Evolutionary conservation across 805 yeast species (phyloP), one percentile per base, ranked within the genome.

Genomic region (Yamadazyma ubonensis): DNA sequence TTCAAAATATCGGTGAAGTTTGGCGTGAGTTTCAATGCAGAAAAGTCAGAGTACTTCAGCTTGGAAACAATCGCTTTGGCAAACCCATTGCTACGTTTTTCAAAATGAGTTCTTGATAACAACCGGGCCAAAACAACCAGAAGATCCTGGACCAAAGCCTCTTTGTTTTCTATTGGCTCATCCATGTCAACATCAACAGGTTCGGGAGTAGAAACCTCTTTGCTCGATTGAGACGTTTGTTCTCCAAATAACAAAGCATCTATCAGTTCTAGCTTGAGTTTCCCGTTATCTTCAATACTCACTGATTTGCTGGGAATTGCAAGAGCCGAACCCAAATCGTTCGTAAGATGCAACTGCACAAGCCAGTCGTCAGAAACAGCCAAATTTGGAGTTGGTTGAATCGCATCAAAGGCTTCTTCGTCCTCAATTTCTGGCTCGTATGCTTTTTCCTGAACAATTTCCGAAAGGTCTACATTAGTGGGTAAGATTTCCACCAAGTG

Each of bases 301-400:
- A 22, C 18, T 2, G 32, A 17, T 9, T 31, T 27, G 14, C 39
- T 39, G 4, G 41, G 27, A 18, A 30, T 16, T 4, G 67, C 59
- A 46, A 75, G 71, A 0, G 71, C 62, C 2, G 71, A 65, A 40
- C 60, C 57, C 29, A 72, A 54, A 23, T 72, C 75, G 44, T 70
- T 66, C 0, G 79, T 63, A n/a, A 83, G 51, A 33, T 71, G 73
- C 35, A 84, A 55, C 51, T 84, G 91, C 10, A 72, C 65, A 17
- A 76, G 66, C 91, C 95, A 86, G 46, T 81, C 75, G 22, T 68
- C 67, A 5, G 83, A 70, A 1, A 70, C 67, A 1, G 79, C 75
- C 29, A 79, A 62, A 20, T 67, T 55, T 1, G 80, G 73, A 19
- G 65, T 63, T 4, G 57, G 65, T 45, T 70, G 74, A 33, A 67